phyloP scores from a whole-genome alignment of 257 asterid species.

The Penstemon barbatus region DNA sequence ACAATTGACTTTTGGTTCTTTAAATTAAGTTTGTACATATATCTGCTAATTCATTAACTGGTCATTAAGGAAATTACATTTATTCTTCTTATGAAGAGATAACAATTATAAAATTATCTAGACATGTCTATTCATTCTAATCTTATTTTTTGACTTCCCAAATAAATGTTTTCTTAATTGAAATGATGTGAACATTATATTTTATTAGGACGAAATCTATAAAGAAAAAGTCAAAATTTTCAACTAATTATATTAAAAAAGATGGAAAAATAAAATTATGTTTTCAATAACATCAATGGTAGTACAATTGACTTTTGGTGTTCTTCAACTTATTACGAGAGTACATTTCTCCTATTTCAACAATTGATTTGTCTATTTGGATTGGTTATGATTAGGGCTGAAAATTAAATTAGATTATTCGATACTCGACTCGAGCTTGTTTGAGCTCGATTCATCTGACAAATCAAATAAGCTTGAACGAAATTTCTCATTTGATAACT shows the following conservation, averaged over 20 bases:
- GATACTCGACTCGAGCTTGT: too few species aligned
- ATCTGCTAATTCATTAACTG: background rate
- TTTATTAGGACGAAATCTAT: background rate
- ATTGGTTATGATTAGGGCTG: too few species aligned
- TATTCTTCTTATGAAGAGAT: background rate
- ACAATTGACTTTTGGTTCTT: conserved; percentile 32
- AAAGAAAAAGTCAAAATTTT: background rate
- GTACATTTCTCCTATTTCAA: background rate
- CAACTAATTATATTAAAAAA: background rate
- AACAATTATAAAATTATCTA: too few species aligned
- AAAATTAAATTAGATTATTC: too few species aligned
- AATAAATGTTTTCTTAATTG: too few species aligned
- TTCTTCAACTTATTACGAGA: background rate
- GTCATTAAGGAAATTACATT: background rate
- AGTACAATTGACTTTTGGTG: conserved; percentile 17
- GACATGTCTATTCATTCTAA: too few species aligned
- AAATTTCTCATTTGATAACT: too few species aligned
- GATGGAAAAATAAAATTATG: background rate
- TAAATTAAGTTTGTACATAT: conserved; percentile 15
- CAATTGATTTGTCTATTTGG: too few species aligned
- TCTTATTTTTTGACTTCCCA: too few species aligned
- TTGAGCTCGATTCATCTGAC: too few species aligned
- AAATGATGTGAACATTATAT: background rate
- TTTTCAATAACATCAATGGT: background rate
- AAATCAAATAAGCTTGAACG: too few species aligned